Evolutionary conservation across 1,139 yeast species (phyloP), one percentile per base, ranked within the genome.

Genomic region (Candida frijolesensis): DNA sequence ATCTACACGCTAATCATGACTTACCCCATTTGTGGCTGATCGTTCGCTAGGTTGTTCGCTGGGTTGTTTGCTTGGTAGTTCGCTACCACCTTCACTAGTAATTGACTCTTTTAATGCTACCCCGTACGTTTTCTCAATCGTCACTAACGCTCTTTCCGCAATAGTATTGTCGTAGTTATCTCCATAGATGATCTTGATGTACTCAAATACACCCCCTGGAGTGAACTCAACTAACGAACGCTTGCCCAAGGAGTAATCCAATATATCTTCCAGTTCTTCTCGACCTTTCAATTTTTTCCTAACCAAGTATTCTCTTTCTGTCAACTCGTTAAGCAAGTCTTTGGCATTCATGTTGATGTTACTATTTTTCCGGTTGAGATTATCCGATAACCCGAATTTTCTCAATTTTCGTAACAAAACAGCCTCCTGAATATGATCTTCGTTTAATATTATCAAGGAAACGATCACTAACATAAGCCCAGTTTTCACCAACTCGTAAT

Each of bases 151-250:
- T 47, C 62, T 65, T 25, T 60, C 60, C n/a, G 61, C 57, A 3
- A 61, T 53, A 1, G 54, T 56, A 2, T 52, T 49, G 50, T 61
- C 67, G 49, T 70, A 73, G 0, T 55, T 51, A 5, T 51, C 56
- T 1, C 73, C 74, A 53, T 67, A 73, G 10, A 74, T 54, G 1
- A 55, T 60, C 42, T 60, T 59, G 11, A 74, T 54, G 45, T 64
- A 62, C 42, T 60, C 63, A 48, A 61, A 66, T 45, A 74, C 65
- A 18, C 68, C 55, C 5, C 57, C 52, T 0, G 78, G 74, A 3
- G 61, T 57, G 48, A 74, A 71, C 56, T 76, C 80, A 35, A 63
- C 61, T 25, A 69, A 49, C 3, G 74, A 64, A 34, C 77, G 57
- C 42, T 64, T 58, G 0, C 80, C 80, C 35, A 76, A 55, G 2